Conservation (phyloP, 2,329 filamentous ascomycete genomes). For the Aspergillus sp. region DNA sequence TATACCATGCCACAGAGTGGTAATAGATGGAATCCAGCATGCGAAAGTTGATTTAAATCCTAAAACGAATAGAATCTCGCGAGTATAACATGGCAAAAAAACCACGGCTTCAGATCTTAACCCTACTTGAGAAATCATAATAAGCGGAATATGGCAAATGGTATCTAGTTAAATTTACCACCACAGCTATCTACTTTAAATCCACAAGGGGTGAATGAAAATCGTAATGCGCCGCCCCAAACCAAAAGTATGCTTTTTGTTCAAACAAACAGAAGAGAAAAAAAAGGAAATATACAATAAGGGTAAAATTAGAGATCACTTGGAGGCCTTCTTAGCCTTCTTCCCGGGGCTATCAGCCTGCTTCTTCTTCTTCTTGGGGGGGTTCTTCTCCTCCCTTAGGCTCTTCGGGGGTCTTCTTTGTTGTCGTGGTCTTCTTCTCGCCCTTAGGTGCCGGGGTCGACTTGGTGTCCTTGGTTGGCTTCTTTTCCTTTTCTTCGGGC, state of each 20-base stretch:
- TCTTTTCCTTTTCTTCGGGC: slow-evolving; percentile 11
- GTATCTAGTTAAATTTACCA: not conserved
- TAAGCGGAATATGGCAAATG: not conserved
- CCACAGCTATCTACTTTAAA: not conserved
- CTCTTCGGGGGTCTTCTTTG: slow-evolving; percentile 7
- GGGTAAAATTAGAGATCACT: slow-evolving; percentile 16
- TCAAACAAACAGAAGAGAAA: slow-evolving; percentile 12
- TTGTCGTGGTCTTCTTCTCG: slow-evolving; percentile 7
- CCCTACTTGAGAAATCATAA: not conserved
- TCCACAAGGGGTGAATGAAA: not conserved
- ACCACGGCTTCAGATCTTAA: not conserved
- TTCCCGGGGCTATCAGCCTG: slow-evolving; percentile 7
- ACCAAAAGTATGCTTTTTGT: slow-evolving; percentile 11
- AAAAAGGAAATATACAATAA: slow-evolving; percentile 2
- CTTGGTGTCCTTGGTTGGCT: slow-evolving; percentile 13
- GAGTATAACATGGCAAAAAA: not conserved
- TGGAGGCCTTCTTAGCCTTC: slow-evolving; percentile 22
- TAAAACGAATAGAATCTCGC: not conserved
- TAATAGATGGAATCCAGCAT: too few species aligned
- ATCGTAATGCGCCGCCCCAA: slow-evolving; percentile 12
- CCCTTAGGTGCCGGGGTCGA: slow-evolving; percentile 8
- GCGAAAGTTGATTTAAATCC: too few species aligned
- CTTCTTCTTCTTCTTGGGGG: slow-evolving; percentile 16
- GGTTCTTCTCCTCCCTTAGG: slow-evolving; percentile 7
- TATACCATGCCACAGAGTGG: too few species aligned